Base-by-base conservation (phyloP, 73 alveolate genomes). In the Tetrahymena malaccensis region DNA sequence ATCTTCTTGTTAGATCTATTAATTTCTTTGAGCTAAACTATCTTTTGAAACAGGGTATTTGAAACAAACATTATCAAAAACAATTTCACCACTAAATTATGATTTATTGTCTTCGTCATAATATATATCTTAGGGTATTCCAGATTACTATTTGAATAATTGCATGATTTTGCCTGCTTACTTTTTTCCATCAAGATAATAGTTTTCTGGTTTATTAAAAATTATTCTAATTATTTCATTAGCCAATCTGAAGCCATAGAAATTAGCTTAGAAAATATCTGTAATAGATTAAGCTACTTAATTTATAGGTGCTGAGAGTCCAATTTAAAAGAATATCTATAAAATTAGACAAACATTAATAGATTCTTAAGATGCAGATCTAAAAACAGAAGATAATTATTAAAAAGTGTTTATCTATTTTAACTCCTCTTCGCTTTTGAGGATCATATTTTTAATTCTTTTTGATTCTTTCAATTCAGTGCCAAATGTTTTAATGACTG, bases 41-140 rank as follows among this genome's bases (percentile, higher is more conserved):
- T 85, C 84, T 85, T 40, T 38, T 25, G 94, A 37, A n/a, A 22
- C 43, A 34, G 96, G 96, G 25, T 94, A 94, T 40, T 85, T 84
- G 93, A 94, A 94, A 34, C 43, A 34, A 34, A 94, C 95, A 85
- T 94, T 85, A 7, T 94, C 37, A 55, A 94, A 94, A 34, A 44
- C 58, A 19, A 94, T 94, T 1, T 94, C 94, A 8, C 95, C 96
- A 31, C 34, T 85, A 33, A 94, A 31, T 35, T 38, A 25, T 83
- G 37, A 37, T 31, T 43, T 4, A 17, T 55, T 55, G 4, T 38
- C 34, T 43, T 38, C 16, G 7, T 38, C 43, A 38, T 35, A 35
- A 21, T 21, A 34, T 1, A 70, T 93, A 25, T 94, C 96, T 70
- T 70, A 70, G 10, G 37, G 40, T 70, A 70, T 70, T 70, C 40